Base-by-base conservation (phyloP, 225 moss, liverwort and hornwort genomes). In the Physcomitrium patens region DNA sequence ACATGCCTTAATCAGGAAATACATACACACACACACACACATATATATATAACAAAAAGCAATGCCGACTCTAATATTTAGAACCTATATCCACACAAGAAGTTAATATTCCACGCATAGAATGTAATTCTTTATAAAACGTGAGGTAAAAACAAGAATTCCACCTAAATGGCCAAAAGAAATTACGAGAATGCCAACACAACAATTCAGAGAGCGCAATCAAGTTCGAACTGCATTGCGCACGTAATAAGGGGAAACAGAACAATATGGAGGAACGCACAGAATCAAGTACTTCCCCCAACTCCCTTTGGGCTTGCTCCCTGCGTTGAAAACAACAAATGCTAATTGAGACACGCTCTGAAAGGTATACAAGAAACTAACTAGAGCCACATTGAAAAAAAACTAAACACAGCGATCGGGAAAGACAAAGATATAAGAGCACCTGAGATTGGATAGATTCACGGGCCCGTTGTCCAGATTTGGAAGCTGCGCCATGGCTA, bases 391-490 rank as follows among this genome's bases (percentile, higher is more conserved):
- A 31, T 5, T 67, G 13, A n/a, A 13, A 61, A 13, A 61, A 15
- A 27, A 27, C 37, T 43, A 18, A 58, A 37, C n/a, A 6, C 54
- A 12, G 9, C 1, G 52, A 60, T 10, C 64, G 13, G 20, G 69
- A 54, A 7, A 0, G 9, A 19, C 65, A 50, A 12, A 17, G 56
- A 48, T 60, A 46, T 12, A 43, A 76, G 63, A 72, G 68, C 73
- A 94, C 94, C 94, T 86, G 69, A 94, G 83, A 48, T 71, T 23
- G 12, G 85, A 60, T 46, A 99, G 78, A 83, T 99, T 95, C 75
- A 95, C 84, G 9, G 97, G 94, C 28, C 90, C 90, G 63, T 93
- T 92, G 79, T 99, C 97, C 31, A 99, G 84, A 81, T 82, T 93
- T 53, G 95, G 95, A 66, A 99, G 87, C 81, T 93, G 97, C 65